Conservation (phyloP, 306 rosid species). For the Quercus berberidifolia region DNA sequence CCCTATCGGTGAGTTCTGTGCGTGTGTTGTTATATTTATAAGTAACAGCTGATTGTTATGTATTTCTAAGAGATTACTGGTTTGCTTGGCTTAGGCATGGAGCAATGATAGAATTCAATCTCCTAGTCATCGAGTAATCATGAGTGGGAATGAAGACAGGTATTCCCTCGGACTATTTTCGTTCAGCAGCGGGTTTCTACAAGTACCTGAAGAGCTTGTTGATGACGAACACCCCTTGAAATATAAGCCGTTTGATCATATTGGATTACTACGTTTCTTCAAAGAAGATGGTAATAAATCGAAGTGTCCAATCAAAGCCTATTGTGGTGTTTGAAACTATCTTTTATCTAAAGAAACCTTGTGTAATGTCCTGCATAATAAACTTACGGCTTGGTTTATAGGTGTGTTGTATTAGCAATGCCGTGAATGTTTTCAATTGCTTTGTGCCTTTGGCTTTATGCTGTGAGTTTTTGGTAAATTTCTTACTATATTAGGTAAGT, state of each 20-base stretch:
- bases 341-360: not conserved
- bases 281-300: conserved; percentile 15
- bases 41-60: not conserved
- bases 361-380: not conserved
- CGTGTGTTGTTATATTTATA: not conserved
- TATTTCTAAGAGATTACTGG: not conserved
- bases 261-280: conserved; percentile 43
- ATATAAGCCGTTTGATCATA: conserved; percentile 68
- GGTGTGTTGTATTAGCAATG: not conserved
- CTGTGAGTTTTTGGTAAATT: too few species aligned
- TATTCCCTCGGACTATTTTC: conserved; percentile 64
- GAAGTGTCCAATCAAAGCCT: conserved; percentile 29
- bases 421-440: not conserved
- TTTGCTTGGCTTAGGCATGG: conserved; percentile 52
- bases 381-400: not conserved
- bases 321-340: conserved; percentile 31
- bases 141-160: conserved; percentile 55
- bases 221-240: conserved; percentile 55
- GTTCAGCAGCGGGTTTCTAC: conserved; percentile 49
- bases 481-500: too few species aligned
- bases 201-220: conserved; percentile 56
- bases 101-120: conserved; percentile 73
- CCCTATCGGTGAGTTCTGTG: too few species aligned
- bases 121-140: conserved; percentile 59
- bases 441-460: not conserved